Conservation (phyloP, 176 grass and related monocot species). For the Echinochloa phyllopogon region DNA sequence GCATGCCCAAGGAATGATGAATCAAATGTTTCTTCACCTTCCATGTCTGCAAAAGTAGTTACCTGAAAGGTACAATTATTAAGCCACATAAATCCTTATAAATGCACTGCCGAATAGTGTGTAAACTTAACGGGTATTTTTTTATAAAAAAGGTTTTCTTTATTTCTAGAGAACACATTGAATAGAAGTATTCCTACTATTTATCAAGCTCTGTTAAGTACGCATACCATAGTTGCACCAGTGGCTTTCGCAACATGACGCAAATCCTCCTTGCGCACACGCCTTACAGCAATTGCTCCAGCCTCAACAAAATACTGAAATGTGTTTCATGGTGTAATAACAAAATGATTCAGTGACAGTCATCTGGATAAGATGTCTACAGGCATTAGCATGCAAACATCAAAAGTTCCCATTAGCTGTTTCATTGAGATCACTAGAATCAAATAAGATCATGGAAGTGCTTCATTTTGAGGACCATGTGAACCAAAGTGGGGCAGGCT, state of each 20-base stretch:
- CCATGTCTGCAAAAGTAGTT: constrained; percentile 96
- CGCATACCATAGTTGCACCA: constrained; percentile 80
- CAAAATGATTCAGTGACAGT: constrained; percentile 1
- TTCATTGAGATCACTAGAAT: neutral
- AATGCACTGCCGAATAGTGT: neutral
- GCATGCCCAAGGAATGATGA: constrained; percentile 77
- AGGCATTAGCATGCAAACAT: neutral
- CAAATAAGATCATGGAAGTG: neutral
- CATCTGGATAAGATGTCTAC: neutral
- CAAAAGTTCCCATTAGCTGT: neutral
- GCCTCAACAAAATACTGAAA: constrained; percentile 92
- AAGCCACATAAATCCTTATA: neutral
- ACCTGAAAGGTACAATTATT: constrained; percentile 48
- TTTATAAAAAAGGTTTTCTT: constrained; percentile 43
- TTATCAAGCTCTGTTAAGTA: constrained; percentile 48
- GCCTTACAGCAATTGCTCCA: constrained; percentile 90
- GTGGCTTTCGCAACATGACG: constrained; percentile 94
- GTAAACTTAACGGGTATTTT: constrained; percentile 47
- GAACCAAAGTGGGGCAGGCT: neutral
- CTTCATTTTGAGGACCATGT: neutral
- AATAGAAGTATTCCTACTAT: constrained; percentile 41
- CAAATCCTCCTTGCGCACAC: constrained; percentile 89
- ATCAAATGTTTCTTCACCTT: constrained; percentile 98
- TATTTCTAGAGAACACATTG: constrained; percentile 22
- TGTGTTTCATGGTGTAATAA: neutral